These are phyloP conservation scores for Elaphomyces granulatus DNA, from an alignment of 495 filamentous ascomycete genomes.

Conservation along the genomic window DNA sequence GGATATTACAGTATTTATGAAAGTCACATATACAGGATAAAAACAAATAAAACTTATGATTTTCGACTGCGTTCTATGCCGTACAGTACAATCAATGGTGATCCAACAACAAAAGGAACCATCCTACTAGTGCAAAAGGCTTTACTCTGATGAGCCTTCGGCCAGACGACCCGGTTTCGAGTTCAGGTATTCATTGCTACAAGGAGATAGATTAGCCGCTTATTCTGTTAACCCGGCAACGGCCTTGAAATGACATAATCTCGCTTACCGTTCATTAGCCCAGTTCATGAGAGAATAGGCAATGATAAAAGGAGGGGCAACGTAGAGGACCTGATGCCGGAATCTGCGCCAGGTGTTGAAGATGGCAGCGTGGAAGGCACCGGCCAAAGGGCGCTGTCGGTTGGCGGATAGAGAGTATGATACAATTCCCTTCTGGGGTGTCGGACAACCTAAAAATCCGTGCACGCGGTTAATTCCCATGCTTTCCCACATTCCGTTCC, in stretches of 20 bases:
- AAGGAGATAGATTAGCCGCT: conserved; percentile 1
- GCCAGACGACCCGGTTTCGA: conserved; percentile 67
- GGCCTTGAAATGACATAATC: not conserved
- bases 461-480: conserved; percentile 1
- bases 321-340: conserved; percentile 61
- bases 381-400: conserved; percentile 49
- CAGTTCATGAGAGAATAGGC: conserved; percentile 73
- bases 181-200: conserved; percentile 82
- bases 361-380: conserved; percentile 44
- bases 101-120: too few species aligned
- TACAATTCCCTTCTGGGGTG: conserved; percentile 48
- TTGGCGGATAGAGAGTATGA: conserved; percentile 49
- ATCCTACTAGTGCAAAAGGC: too few species aligned
- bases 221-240: not conserved
- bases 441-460: conserved; percentile 25
- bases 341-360: conserved; percentile 48
- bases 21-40: too few species aligned
- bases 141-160: conserved; percentile 29
- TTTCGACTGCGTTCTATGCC: conserved; percentile 37
- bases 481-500: too few species aligned
- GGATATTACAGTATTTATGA: too few species aligned
- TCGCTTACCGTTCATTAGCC: conserved; percentile 65
- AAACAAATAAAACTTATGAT: conserved; percentile 21
- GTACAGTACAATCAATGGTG: conserved; percentile 27
- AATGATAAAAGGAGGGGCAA: conserved; percentile 58